These are phyloP conservation scores for Teratosphaeria zuluensis DNA, from an alignment of 2,329 filamentous ascomycete species.

Conservation along the genomic window DNA sequence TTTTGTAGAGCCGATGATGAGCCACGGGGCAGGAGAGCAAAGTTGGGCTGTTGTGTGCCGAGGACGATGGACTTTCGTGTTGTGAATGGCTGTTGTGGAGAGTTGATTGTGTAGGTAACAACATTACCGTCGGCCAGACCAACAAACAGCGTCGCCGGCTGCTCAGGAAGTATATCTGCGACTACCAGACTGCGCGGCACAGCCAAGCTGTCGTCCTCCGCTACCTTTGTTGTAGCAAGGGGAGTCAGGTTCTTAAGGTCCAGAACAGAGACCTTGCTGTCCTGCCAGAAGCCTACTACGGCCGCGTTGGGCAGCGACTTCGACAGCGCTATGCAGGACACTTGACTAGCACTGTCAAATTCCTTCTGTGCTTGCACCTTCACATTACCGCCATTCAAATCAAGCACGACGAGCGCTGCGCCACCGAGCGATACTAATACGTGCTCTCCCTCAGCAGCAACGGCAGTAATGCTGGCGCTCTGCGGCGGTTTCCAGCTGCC, in stretches of 20 bases:
- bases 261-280: conserved; percentile 68
- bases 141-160: conserved; percentile 69
- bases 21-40: conserved; percentile 63
- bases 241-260: conserved; percentile 53
- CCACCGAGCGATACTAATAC: conserved; percentile 69
- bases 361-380: conserved; percentile 49
- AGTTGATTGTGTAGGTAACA: conserved; percentile 66
- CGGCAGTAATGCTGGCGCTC: conserved; percentile 58
- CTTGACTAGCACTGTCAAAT: conserved; percentile 59
- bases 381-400: conserved; percentile 44
- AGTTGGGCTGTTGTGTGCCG: conserved; percentile 72
- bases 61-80: conserved; percentile 71
- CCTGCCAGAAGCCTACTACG: conserved; percentile 79
- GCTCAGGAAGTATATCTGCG: conserved; percentile 59
- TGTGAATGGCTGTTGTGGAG: conserved; percentile 49
- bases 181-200: conserved; percentile 76
- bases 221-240: conserved; percentile 50
- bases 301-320: conserved; percentile 54
- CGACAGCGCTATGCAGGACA: conserved; percentile 75
- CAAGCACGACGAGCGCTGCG: conserved; percentile 59
- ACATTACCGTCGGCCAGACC: conserved; percentile 90
- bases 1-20: conserved; percentile 36
- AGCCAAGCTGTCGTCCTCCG: conserved; percentile 51
- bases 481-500: conserved; percentile 49
- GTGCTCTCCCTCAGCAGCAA: conserved; percentile 61